These are phyloP conservation scores for Polytrichum commune DNA, from an alignment of 225 moss, liverwort and hornwort species.

Conservation along the genomic window DNA sequence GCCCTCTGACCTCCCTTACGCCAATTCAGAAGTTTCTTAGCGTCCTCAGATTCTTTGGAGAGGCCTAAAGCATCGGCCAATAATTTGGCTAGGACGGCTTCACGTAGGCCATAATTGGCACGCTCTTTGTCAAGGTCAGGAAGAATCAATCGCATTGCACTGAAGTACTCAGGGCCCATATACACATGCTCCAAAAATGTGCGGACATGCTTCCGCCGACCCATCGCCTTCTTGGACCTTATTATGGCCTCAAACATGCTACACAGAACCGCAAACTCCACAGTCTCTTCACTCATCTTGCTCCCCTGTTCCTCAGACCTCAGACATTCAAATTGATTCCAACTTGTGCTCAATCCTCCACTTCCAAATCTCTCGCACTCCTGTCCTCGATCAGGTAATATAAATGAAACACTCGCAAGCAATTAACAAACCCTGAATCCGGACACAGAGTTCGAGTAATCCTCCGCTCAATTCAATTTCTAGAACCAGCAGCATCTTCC, in stretches of 20 bases:
- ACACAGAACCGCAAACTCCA: constrained; percentile 61
- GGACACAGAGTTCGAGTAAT: too few species aligned
- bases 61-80: constrained; percentile 74
- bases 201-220: constrained; percentile 70
- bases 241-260: constrained; percentile 56
- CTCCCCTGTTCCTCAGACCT: neutral
- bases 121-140: constrained; percentile 82
- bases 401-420: too few species aligned
- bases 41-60: constrained; percentile 72
- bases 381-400: too few species aligned
- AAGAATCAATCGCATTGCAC: constrained; percentile 79
- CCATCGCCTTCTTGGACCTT: constrained; percentile 33
- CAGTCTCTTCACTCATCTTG: constrained; percentile 65
- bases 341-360: too few species aligned
- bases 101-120: constrained; percentile 71
- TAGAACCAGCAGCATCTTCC: too few species aligned
- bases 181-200: constrained; percentile 76
- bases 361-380: too few species aligned
- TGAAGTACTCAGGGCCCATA: constrained; percentile 63
- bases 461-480: too few species aligned
- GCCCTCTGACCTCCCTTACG: constrained; percentile 79
- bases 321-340: too few species aligned
- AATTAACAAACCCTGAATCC: too few species aligned
- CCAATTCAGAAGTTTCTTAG: constrained; percentile 89
- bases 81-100: constrained; percentile 69